Evolutionary conservation across 257 asterid species (phyloP), one percentile per base, ranked within the genome.

Genomic region (Solanum sitiens): DNA sequence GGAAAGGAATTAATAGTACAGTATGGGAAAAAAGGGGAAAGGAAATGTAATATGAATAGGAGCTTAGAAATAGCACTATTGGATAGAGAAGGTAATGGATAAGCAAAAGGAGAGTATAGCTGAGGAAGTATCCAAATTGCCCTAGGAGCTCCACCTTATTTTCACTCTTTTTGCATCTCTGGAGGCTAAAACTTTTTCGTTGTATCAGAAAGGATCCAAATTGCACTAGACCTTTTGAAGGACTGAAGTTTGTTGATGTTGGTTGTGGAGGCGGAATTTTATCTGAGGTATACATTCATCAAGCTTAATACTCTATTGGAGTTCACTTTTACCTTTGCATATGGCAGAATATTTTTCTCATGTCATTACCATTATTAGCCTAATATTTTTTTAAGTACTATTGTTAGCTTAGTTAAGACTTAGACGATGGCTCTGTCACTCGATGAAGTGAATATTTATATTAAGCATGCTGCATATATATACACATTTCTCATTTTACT

Each of bases 221-320:
- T 79, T 87, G 90, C 89, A 75, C 94, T 11, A 93, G 93, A 91
- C 99, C 99, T 63, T 95, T 97, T 90, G 93, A 95, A 93, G 99
- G 99, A 87, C 90, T 96, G 87, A 93, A 90, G 61, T 93, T 97
- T 86, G 91, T 94, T 72, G 99, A 97, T 82, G 96, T 97, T 93
- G 98, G 99, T 82, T 96, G 98, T 89, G 99, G 99, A 88, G 99
- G 99, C 50, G 99, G 99, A 44, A 95, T 97, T 88, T 91, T 97
- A 84, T 94, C 99, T 8, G 99, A 97, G 99, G 99, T 97, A 86
- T 91, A 87, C 86, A 67, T 87, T 83, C 87, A 72, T 70, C 40
- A 56, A 68, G 83, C 20, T 73, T 86, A 88, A 85, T 86, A 80
- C 79, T 77, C 53, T 56, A n/a, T 56, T 75, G 72, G 68, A 82